These are phyloP conservation scores for Lachnellula suecica DNA, from an alignment of 2,329 filamentous ascomycete genomes.

Conservation along the genomic window DNA sequence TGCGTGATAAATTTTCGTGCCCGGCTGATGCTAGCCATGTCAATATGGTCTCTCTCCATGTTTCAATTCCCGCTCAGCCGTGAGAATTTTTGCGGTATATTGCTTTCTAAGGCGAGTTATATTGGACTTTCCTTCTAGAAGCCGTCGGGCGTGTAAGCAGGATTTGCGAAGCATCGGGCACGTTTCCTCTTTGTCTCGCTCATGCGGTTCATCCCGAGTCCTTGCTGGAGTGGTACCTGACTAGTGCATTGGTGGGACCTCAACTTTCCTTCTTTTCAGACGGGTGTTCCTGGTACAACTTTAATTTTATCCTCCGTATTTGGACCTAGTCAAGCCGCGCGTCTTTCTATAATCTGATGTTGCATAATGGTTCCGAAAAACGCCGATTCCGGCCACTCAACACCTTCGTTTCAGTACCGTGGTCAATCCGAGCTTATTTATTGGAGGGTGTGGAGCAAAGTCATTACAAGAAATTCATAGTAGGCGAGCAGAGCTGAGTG, in stretches of 20 bases:
- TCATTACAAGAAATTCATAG: too few species aligned
- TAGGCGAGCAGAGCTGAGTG: too few species aligned
- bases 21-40: conserved; percentile 17
- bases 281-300: background rate
- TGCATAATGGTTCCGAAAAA: background rate
- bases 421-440: too few species aligned
- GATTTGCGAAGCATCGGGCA: conserved; percentile 10
- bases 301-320: background rate
- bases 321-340: background rate
- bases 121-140: conserved; percentile 19
- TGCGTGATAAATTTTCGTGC: conserved; percentile 16
- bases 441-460: too few species aligned
- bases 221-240: background rate
- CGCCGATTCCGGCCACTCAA: background rate
- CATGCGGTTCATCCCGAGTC: background rate
- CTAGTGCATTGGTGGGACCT: background rate
- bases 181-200: conserved; percentile 5
- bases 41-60: conserved; percentile 16
- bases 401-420: too few species aligned
- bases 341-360: background rate
- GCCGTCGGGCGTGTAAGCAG: conserved; percentile 8
- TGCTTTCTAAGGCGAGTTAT: conserved; percentile 12
- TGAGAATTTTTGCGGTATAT: conserved; percentile 18
- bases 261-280: background rate
- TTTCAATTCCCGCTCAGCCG: conserved; percentile 22